Percentiles rank a stretch among this genome's conserved stretches.
phyloP scores from a whole-genome alignment of 1,139 yeast genomes.

The Lodderomyces margitis region DNA sequence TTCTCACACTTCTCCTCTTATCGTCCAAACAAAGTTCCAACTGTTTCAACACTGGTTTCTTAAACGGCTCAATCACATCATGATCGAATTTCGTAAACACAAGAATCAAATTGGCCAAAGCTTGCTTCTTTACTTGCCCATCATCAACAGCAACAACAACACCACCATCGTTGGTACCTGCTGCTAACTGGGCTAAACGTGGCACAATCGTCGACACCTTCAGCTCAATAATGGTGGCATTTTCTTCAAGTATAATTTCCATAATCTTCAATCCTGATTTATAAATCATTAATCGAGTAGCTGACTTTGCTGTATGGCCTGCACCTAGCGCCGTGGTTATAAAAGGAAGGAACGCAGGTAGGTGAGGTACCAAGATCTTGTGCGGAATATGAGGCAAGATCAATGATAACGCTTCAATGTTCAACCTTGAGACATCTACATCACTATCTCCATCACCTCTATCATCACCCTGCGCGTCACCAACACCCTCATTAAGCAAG shows the following conservation, averaged over 20 bases:
- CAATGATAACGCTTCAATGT: slow-evolving; percentile 61
- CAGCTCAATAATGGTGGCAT: slow-evolving; percentile 30
- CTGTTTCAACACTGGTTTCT: slow-evolving; percentile 45
- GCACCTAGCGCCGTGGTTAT: slow-evolving; percentile 57
- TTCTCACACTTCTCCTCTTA: slow-evolving; percentile 69
- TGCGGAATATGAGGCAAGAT: slow-evolving; percentile 55
- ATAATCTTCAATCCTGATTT: slow-evolving; percentile 61
- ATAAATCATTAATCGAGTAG: slow-evolving; percentile 32
- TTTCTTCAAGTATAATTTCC: slow-evolving; percentile 51
- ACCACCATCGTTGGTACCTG: slow-evolving; percentile 22
- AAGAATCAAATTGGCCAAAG: slow-evolving; percentile 13
- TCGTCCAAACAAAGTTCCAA: slow-evolving; percentile 66
- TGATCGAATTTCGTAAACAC: slow-evolving; percentile 11
- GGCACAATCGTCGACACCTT: slow-evolving; percentile 61
- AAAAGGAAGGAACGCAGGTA: slow-evolving; percentile 65
- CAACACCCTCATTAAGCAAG: slow-evolving; percentile 34
- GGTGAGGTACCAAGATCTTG: slow-evolving; percentile 31
- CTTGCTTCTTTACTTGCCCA: slow-evolving; percentile 46
- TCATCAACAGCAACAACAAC: slow-evolving; percentile 34
- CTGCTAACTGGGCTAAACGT: slow-evolving; percentile 42
- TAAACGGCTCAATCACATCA: slow-evolving; percentile 16
- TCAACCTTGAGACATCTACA: slow-evolving; percentile 1
- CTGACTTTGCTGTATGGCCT: neutral
- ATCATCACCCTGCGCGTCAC: slow-evolving; percentile 31
- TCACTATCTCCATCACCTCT: neutral